Conservation (phyloP, 2,329 filamentous ascomycete species). For the Aaosphaeria pasadenensis region DNA sequence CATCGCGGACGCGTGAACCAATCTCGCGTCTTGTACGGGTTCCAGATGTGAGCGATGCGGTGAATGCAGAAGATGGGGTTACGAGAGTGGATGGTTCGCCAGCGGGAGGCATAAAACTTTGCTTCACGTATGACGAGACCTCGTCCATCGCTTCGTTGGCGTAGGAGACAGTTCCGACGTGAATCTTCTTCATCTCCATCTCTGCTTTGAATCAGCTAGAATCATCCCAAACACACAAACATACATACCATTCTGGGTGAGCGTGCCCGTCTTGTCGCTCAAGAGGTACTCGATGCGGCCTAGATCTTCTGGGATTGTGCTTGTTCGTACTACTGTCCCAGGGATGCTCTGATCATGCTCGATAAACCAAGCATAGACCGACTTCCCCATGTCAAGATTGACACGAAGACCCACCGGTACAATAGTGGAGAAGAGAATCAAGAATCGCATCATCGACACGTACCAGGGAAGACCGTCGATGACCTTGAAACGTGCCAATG, state of each 20-base stretch:
- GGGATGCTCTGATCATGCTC: constrained; percentile 87
- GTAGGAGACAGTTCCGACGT: constrained; percentile 96
- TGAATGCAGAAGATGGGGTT: constrained; percentile 72
- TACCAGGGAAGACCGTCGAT: constrained; percentile 76
- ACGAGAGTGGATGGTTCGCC: constrained; percentile 50
- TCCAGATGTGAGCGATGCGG: constrained; percentile 58
- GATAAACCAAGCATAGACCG: constrained; percentile 93
- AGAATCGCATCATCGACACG: constrained; percentile 94
- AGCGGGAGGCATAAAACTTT: constrained; percentile 64
- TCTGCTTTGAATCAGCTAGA: constrained; percentile 47
- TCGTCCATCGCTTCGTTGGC: constrained; percentile 99
- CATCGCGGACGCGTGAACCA: constrained; percentile 85
- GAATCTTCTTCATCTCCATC: constrained; percentile 98
- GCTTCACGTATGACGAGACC: constrained; percentile 78
- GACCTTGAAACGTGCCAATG: constrained; percentile 74
- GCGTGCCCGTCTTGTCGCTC: constrained; percentile 96
- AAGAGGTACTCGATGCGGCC: constrained; percentile 94
- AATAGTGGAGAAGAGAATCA: constrained; percentile 98
- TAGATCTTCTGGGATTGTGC: constrained; percentile 94
- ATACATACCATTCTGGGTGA: constrained; percentile 76
- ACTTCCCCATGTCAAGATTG: constrained; percentile 96
- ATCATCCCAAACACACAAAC: constrained; percentile 4
- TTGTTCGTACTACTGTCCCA: constrained; percentile 89
- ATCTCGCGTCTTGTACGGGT: constrained; percentile 91
- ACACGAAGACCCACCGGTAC: constrained; percentile 95